Percentiles rank a stretch among this genome's conserved stretches.
These are phyloP conservation scores for Marasmius oreades DNA, from an alignment of 1,284 basidiomycete genomes.

Conservation along the genomic window DNA sequence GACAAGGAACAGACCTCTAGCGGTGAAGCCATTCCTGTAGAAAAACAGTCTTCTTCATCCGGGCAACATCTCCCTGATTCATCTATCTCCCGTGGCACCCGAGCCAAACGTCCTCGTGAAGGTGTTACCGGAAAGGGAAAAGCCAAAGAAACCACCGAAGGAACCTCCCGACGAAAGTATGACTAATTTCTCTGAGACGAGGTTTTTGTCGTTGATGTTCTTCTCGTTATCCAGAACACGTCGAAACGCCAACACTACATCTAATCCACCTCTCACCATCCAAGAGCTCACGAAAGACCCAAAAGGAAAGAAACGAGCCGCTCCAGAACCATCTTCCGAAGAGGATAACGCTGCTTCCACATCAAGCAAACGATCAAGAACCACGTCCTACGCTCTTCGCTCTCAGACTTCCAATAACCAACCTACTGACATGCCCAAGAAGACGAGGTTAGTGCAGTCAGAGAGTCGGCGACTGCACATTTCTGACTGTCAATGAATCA, in stretches of 20 bases:
- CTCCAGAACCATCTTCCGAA: constrained; percentile 59
- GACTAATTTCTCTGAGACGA: constrained; percentile 22
- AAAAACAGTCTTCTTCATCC: constrained; percentile 32
- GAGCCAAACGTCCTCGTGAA: constrained; percentile 56
- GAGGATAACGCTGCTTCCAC: constrained; percentile 53
- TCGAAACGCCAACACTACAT: constrained; percentile 45
- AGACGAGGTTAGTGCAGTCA: constrained; percentile 48
- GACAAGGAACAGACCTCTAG: constrained; percentile 33
- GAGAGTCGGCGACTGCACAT: constrained; percentile 11
- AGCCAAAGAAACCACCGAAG: constrained; percentile 53
- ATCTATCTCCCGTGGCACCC: constrained; percentile 36
- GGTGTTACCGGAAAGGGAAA: constrained; percentile 54
- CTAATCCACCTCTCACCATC: constrained; percentile 55
- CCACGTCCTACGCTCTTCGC: constrained; percentile 59
- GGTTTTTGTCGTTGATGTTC: constrained; percentile 19
- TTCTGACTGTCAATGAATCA: constrained; percentile 1
- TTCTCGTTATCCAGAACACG: constrained; percentile 42
- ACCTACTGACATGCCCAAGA: constrained; percentile 65
- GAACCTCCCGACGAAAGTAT: constrained; percentile 57
- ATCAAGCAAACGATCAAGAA: constrained; percentile 57
- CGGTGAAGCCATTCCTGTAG: constrained; percentile 25
- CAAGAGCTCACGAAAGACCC: constrained; percentile 68
- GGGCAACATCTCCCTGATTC: constrained; percentile 25
- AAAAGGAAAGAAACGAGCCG: constrained; percentile 85
- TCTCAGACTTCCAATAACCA: constrained; percentile 45